Conservation (phyloP, 192 early-diverging fungal species). For the Coemansia sp. region DNA sequence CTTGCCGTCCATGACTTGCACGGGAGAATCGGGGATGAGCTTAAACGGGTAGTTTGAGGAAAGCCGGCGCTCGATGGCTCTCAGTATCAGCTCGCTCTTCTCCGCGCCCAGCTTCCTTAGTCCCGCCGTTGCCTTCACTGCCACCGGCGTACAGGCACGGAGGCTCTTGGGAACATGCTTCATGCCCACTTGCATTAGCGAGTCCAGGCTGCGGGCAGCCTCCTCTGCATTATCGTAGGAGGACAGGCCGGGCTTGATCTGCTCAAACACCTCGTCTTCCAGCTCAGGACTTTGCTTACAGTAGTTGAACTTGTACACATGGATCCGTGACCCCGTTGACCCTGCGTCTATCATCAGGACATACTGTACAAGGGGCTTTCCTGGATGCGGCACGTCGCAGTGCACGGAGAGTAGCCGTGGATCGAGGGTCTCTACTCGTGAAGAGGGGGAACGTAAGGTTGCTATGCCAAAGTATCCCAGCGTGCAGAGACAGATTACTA, state of each 20-base stretch:
- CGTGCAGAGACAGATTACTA: constrained; percentile 7
- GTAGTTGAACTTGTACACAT: constrained; percentile 95
- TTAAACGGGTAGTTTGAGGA: constrained; percentile 78
- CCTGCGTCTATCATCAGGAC: constrained; percentile 95
- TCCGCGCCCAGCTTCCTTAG: constrained; percentile 72
- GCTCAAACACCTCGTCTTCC: constrained; percentile 87
- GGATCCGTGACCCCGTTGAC: constrained; percentile 94
- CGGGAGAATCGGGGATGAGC: constrained; percentile 65
- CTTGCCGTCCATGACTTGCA: constrained; percentile 91
- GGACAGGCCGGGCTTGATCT: constrained; percentile 82
- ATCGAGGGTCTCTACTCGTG: constrained; percentile 13
- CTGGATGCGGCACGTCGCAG: constrained; percentile 61
- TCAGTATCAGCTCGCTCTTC: constrained; percentile 72
- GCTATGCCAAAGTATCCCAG: constrained; percentile 29
- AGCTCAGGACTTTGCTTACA: constrained; percentile 79
- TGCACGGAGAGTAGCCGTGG: constrained; percentile 56
- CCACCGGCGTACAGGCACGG: constrained; percentile 80
- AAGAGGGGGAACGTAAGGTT: constrained; percentile 5
- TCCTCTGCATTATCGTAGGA: constrained; percentile 67
- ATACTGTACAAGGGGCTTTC: constrained; percentile 79
- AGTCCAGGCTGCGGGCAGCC: constrained; percentile 80
- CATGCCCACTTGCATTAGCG: constrained; percentile 73
- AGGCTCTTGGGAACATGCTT: constrained; percentile 66
- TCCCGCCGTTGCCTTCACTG: constrained; percentile 96
- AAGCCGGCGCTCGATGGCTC: constrained; percentile 65